Base-by-base conservation (phyloP, 2,329 filamentous ascomycete species). In the Periglandula ipomoeae region DNA sequence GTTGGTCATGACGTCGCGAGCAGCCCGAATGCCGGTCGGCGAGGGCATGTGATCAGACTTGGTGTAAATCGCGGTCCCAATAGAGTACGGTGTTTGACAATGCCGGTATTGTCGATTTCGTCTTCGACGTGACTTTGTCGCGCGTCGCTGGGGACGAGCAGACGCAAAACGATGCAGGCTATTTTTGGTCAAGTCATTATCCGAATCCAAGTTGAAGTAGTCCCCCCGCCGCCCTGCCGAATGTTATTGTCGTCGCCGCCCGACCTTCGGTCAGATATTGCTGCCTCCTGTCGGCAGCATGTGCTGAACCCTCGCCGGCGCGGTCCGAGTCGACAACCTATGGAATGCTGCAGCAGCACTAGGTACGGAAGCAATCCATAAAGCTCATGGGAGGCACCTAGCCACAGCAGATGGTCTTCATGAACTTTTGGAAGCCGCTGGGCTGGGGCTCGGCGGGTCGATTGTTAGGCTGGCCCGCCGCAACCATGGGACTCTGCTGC, bases 361-460 rank as follows among this genome's bases (percentile, higher is more conserved):
- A 55, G 48, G 58, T 54, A 57, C 52, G 56, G 56, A 56, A 60
- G 57, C 58, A 63, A 54, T 59, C 56, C 58, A 57, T 54, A 55
- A 56, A 52, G 54, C 45, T 19, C 40, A 54, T 44, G 27, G 46
- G 49, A 49, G 51, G 50, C 50, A 52, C 66, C 73, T 75, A 81
- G 78, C 88, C 88, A 71, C 91, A 97, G 81, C 91, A 97, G 50
- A 96, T 74, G 52, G 82, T 80, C 76, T 93, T 95, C 79, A 91
- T 85, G 65, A 96, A 76, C 75, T 96, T 96, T 72, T 95, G 87
- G 72, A 90, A 83, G 55, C 89, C 87, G 51, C 84, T 85, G 41
- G 82, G 85, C 65, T 91, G 86, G 56, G 82, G 76, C 64, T 93
- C 85, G 58, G 76, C 72, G 40, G 74, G 73, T 55, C 76, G 75